Percentiles rank a stretch among this genome's conserved stretches.
Evolutionary conservation across 768 basidiomycete species (phyloP).

Genomic region (Boletus tomentosulus): DNA sequence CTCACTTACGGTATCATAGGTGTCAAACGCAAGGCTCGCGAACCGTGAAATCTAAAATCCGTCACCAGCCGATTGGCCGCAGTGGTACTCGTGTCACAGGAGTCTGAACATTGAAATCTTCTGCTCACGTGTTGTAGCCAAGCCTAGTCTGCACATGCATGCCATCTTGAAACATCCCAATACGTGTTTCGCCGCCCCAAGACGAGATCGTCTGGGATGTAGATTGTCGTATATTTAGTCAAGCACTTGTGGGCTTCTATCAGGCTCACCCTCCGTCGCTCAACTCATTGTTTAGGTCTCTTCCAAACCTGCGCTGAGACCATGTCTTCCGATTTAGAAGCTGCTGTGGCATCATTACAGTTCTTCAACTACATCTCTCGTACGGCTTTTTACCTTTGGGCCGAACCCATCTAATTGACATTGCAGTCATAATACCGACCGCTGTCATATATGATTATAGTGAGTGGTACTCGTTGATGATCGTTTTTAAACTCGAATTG

Average conservation of each 20-base stretch:
- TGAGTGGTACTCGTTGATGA: slow-evolving; percentile 1
- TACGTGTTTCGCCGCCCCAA: neutral
- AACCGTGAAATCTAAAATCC: neutral
- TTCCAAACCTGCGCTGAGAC: too few relatives aligned
- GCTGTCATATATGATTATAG: slow-evolving; percentile 20
- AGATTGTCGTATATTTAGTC: neutral
- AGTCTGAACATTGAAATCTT: neutral
- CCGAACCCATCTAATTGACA: neutral
- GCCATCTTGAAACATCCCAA: neutral
- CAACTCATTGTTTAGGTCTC: neutral
- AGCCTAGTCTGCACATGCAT: neutral
- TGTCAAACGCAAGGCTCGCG: neutral
- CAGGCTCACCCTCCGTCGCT: neutral
- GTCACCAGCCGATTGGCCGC: neutral
- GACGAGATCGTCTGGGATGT: neutral
- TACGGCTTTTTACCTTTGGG: neutral
- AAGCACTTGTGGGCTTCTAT: too few relatives aligned
- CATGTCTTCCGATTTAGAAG: slow-evolving; percentile 14
- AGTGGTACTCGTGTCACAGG: neutral
- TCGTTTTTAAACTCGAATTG: neutral
- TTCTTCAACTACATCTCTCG: slow-evolving; percentile 9
- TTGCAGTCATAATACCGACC: slow-evolving; percentile 10
- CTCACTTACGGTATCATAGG: neutral
- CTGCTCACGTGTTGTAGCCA: neutral
- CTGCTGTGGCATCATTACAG: slow-evolving; percentile 3